phyloP scores from a whole-genome alignment of 2,329 filamentous ascomycete species.

The Cadophora luteo-olivacea region DNA sequence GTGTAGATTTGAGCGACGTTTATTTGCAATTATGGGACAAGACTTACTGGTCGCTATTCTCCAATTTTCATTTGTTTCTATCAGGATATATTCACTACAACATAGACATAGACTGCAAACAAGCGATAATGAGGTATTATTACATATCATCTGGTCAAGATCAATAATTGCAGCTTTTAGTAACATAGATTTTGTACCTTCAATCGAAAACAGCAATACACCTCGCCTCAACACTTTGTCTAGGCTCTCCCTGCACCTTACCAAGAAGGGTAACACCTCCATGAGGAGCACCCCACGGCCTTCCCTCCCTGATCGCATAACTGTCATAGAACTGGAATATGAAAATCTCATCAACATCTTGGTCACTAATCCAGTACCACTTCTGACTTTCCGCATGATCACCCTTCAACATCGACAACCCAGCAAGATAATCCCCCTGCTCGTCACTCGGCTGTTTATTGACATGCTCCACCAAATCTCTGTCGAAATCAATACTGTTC shows the following conservation, averaged over 20 bases:
- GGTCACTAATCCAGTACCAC: constrained; percentile 22
- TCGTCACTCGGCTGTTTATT: constrained; percentile 20
- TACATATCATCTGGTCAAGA: neutral
- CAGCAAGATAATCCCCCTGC: constrained; percentile 14
- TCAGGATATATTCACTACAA: neutral
- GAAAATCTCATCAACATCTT: constrained; percentile 21
- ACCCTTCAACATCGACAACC: constrained; percentile 15
- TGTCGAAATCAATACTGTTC: constrained; percentile 10
- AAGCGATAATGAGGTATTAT: neutral
- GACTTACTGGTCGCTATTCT: neutral
- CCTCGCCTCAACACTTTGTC: constrained; percentile 22
- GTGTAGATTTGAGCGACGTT: neutral
- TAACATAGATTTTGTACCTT: too few relatives aligned
- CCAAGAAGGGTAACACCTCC: constrained; percentile 12
- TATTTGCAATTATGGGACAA: neutral
- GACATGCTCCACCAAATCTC: constrained; percentile 19
- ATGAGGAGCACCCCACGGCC: constrained; percentile 19
- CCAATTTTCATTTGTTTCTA: neutral
- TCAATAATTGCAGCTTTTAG: too few relatives aligned
- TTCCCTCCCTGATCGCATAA: constrained; percentile 16
- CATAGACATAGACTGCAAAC: neutral
- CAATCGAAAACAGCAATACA: constrained; percentile 7
- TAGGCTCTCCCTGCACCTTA: constrained; percentile 14
- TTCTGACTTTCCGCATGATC: constrained; percentile 21
- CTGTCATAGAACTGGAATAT: constrained; percentile 24